Evolutionary conservation across 192 early-diverging fungal species (phyloP).

Genomic region (Oehlia diaphana): DNA sequence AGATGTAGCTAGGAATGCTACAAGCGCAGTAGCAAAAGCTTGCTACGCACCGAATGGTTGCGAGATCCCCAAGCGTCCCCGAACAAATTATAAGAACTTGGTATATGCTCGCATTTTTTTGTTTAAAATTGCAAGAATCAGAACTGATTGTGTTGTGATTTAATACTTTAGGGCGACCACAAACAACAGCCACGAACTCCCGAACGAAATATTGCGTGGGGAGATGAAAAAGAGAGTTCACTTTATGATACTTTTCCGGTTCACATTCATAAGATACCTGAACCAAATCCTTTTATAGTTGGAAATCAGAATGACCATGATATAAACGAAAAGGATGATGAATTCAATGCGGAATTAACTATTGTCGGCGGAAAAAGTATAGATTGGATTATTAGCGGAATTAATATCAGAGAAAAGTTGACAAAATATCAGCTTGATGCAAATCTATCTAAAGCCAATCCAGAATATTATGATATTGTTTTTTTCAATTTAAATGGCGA

Average conservation of each 20-base stretch:
- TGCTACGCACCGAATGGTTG: not conserved
- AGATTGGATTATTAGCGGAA: not conserved
- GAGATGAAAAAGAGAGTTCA: not conserved
- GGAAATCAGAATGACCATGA: slow-evolving; percentile 5
- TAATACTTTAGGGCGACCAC: too few species aligned
- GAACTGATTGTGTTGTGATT: too few species aligned
- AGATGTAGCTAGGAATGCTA: too few species aligned
- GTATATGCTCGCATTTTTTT: not conserved
- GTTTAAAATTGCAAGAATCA: too few species aligned
- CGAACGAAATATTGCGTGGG: too few species aligned
- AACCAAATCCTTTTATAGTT: slow-evolving; percentile 17
- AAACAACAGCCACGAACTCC: not conserved
- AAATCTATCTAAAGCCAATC: too few species aligned
- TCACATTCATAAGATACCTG: slow-evolving; percentile 6
- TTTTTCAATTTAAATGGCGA: slow-evolving; percentile 3
- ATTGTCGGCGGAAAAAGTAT: slow-evolving; percentile 12
- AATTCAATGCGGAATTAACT: slow-evolving; percentile 16
- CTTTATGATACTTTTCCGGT: slow-evolving; percentile 20
- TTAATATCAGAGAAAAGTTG: slow-evolving; percentile 1
- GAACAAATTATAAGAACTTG: slow-evolving; percentile 8
- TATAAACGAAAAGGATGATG: not conserved
- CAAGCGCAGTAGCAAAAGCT: too few species aligned
- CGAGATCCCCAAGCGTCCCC: slow-evolving; percentile 6
- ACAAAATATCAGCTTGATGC: slow-evolving; percentile 8
- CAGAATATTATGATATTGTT: not conserved